Conservation (phyloP, 257 asterid species). For the Cruciata laevipes region DNA sequence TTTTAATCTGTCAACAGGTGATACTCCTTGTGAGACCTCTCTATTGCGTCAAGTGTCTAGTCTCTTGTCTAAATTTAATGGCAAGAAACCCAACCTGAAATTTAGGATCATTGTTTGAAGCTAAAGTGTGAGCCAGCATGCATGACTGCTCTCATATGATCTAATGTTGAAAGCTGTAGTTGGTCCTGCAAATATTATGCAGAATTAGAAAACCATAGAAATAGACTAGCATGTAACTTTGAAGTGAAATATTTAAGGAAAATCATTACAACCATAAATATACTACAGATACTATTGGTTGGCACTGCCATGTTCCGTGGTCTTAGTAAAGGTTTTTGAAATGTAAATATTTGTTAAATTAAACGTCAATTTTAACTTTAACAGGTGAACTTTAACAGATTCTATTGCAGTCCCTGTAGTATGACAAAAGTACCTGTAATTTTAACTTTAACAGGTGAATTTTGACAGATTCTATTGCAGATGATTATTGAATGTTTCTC, state of each 20-base stretch:
- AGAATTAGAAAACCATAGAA: neutral
- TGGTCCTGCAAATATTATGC: conserved; percentile 59
- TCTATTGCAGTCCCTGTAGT: too few species aligned
- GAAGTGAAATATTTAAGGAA: neutral
- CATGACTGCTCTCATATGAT: conserved; percentile 86
- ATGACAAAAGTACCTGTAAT: too few species aligned
- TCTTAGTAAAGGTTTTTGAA: neutral
- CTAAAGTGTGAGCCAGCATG: conserved; percentile 84
- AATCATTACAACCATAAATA: neutral
- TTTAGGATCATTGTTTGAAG: conserved; percentile 91
- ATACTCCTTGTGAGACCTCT: conserved; percentile 67
- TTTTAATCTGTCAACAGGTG: conserved; percentile 51
- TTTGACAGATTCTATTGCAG: too few species aligned
- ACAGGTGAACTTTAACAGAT: too few species aligned
- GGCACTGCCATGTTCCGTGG: neutral
- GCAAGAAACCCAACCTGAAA: conserved; percentile 62
- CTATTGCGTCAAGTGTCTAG: conserved; percentile 90
- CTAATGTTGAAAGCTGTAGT: conserved; percentile 58
- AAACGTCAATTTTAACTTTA: too few species aligned
- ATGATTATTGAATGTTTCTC: neutral
- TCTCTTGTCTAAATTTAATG: conserved; percentile 29
- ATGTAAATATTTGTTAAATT: neutral
- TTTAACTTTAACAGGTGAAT: too few species aligned
- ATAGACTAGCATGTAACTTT: too few species aligned
- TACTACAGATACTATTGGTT: neutral